A percentile compares a stretch with the other conserved stretches of the same genome.
phyloP scores from a whole-genome alignment of 495 filamentous ascomycete species.

The Cercophora newfieldiana region DNA sequence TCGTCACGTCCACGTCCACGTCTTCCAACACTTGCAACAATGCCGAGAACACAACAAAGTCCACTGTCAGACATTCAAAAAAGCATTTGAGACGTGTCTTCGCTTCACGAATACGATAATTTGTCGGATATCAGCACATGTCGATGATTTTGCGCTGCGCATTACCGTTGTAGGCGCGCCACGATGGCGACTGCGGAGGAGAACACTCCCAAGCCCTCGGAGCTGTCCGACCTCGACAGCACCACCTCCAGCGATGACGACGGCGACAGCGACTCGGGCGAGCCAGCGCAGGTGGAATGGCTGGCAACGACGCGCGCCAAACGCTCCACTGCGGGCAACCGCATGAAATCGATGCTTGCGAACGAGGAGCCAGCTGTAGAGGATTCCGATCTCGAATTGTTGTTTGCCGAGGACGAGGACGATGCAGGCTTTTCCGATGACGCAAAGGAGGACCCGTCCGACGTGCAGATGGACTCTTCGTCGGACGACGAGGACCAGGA shows the following conservation, averaged over 20 bases:
- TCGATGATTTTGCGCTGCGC: neutral
- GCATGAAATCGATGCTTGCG: conserved; percentile 76
- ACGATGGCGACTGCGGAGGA: conserved; percentile 31
- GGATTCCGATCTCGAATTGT: conserved; percentile 72
- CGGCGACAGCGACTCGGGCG: conserved; percentile 29
- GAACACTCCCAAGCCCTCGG: conserved; percentile 25
- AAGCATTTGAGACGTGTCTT: neutral
- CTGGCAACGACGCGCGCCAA: conserved; percentile 74
- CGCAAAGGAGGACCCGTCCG: conserved; percentile 68
- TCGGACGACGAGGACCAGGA: conserved; percentile 80
- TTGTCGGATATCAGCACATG: neutral
- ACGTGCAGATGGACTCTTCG: conserved; percentile 79
- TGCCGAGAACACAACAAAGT: neutral
- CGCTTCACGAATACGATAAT: neutral
- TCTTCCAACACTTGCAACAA: neutral
- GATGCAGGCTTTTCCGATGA: conserved; percentile 76
- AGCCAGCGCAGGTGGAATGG: conserved; percentile 52
- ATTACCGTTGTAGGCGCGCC: neutral
- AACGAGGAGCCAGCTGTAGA: conserved; percentile 61
- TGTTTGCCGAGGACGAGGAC: conserved; percentile 84
- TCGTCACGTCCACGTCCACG: neutral
- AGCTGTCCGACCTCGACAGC: conserved; percentile 26
- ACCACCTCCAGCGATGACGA: conserved; percentile 25
- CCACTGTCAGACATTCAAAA: neutral
- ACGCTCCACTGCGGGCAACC: conserved; percentile 82